Evolutionary conservation across 2,329 filamentous ascomycete genomes (phyloP).

Genomic region (Epichloe aotearoae): DNA sequence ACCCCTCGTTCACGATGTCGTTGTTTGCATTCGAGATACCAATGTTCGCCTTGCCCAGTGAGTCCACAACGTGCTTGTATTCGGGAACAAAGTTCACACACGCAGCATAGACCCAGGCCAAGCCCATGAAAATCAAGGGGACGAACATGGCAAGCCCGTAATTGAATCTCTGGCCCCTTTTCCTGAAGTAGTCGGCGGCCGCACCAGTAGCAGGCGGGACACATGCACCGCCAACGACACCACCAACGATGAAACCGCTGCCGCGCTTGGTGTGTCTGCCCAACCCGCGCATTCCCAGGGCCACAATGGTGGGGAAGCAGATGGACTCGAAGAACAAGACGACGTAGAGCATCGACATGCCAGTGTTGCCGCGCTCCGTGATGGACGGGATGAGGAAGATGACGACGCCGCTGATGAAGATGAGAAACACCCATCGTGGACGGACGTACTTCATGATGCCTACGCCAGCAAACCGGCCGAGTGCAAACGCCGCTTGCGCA

Average conservation of each 20-base stretch:
- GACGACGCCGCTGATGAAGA: constrained; percentile 50
- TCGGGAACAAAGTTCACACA: constrained; percentile 53
- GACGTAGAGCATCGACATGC: constrained; percentile 50
- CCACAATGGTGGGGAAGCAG: constrained; percentile 71
- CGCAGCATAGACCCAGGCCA: constrained; percentile 41
- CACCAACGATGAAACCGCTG: constrained; percentile 54
- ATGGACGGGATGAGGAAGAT: constrained; percentile 44
- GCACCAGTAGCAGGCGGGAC: constrained; percentile 60
- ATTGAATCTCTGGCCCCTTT: constrained; percentile 12
- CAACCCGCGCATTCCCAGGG: constrained; percentile 60
- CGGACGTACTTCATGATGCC: constrained; percentile 52
- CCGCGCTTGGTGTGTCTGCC: constrained; percentile 68
- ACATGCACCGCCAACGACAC: constrained; percentile 58
- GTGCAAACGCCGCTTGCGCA: constrained; percentile 58
- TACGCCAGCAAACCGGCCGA: constrained; percentile 57
- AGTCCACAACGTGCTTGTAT: constrained; percentile 51
- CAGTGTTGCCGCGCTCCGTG: constrained; percentile 30
- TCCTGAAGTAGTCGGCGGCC: constrained; percentile 44
- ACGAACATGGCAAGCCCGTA: constrained; percentile 54
- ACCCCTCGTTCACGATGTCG: neutral
- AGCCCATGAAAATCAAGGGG: constrained; percentile 45
- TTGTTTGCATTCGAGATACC: constrained; percentile 14
- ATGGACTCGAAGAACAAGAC: constrained; percentile 70
- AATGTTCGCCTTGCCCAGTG: constrained; percentile 32
- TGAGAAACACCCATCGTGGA: constrained; percentile 54